These are phyloP conservation scores for Epichloe scottii DNA, from an alignment of 2,329 filamentous ascomycete genomes.

Conservation along the genomic window DNA sequence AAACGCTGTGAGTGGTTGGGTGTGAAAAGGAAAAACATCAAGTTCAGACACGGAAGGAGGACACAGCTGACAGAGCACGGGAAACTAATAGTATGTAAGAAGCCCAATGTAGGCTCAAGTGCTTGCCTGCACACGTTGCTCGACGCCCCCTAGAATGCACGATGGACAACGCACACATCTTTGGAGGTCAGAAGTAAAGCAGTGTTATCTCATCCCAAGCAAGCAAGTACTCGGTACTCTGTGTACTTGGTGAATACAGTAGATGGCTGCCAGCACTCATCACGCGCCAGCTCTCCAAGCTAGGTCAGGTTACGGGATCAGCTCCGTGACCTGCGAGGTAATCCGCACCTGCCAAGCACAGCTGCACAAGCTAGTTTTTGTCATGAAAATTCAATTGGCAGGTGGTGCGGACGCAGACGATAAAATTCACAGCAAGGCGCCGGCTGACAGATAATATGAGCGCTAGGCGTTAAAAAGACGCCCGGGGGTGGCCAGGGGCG, in stretches of 20 bases:
- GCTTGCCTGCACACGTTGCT: neutral
- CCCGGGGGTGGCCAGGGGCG: slow-evolving; percentile 4
- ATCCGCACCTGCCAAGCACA: neutral
- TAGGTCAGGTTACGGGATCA: too few species aligned
- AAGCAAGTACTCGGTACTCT: too few species aligned
- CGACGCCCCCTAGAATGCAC: too few species aligned
- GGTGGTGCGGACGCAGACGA: neutral
- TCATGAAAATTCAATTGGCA: neutral
- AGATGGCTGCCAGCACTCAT: too few species aligned
- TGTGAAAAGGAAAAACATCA: neutral
- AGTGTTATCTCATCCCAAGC: too few species aligned
- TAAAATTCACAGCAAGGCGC: neutral
- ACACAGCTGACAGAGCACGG: neutral
- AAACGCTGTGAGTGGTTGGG: neutral
- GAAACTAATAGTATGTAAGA: too few species aligned
- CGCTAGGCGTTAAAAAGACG: slow-evolving; percentile 1
- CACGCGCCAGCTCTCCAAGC: neutral
- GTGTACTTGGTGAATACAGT: too few species aligned
- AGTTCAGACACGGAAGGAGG: neutral
- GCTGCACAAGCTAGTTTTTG: neutral
- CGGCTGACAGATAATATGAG: neutral
- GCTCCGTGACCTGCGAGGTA: neutral
- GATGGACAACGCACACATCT: too few species aligned
- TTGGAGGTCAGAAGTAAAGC: too few species aligned
- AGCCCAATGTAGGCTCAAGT: too few species aligned